These are phyloP conservation scores for Macaranga tanarius DNA, from an alignment of 441 rosid species.

Conservation along the genomic window DNA sequence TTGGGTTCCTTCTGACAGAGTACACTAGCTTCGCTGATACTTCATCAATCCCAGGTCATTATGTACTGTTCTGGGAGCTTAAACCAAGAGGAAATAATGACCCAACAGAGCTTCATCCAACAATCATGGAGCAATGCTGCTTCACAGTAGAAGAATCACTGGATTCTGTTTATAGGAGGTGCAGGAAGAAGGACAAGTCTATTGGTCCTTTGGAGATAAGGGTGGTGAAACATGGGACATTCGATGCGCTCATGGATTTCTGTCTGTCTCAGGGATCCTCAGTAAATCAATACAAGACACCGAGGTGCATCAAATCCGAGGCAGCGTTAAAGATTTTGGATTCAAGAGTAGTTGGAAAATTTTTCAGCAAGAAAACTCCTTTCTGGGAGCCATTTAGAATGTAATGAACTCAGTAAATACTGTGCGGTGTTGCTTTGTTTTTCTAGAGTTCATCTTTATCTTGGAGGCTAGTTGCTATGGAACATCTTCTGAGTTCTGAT, in stretches of 20 bases:
- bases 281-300: constrained; percentile 86
- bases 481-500: background rate
- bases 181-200: constrained; percentile 70
- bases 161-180: constrained; percentile 77
- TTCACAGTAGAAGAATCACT: constrained; percentile 66
- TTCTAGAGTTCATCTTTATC: background rate
- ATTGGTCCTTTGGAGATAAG: constrained; percentile 84
- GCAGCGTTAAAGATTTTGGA: constrained; percentile 59
- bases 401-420: constrained; percentile 17
- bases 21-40: constrained; percentile 83
- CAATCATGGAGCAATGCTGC: constrained; percentile 74
- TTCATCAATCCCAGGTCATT: constrained; percentile 77
- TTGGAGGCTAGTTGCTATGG: too few species aligned
- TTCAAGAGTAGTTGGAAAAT: constrained; percentile 59
- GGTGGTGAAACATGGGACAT: constrained; percentile 65
- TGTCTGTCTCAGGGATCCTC: constrained; percentile 82
- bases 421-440: constrained; percentile 15
- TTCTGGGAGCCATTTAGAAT: constrained; percentile 64
- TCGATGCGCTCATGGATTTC: constrained; percentile 79
- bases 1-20: constrained; percentile 61
- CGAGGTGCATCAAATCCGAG: constrained; percentile 72
- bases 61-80: constrained; percentile 86
- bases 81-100: constrained; percentile 40
- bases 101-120: constrained; percentile 34
- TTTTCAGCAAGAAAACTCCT: constrained; percentile 63